Percentiles rank a stretch among this genome's conserved stretches.
phyloP scores from a whole-genome alignment of 148 eudicot species.

The Vaccinium macrocarpon region DNA sequence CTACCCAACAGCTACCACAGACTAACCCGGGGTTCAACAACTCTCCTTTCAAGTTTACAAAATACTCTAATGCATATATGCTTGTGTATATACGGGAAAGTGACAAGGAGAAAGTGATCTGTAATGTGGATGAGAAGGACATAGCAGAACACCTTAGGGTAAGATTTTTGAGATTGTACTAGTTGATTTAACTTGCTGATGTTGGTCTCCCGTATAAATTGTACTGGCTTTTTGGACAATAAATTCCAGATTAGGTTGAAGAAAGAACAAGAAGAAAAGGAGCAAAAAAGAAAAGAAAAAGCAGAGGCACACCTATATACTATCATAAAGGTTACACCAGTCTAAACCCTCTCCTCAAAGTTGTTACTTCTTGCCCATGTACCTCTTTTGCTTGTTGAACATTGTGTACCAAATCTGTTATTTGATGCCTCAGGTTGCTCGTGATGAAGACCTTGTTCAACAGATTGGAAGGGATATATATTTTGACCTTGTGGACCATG shows the following conservation, averaged over 20 bases:
- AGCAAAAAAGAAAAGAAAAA: constrained; percentile 80
- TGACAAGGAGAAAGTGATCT: constrained; percentile 88
- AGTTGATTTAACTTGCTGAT: constrained; percentile 15
- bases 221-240: background rate
- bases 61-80: constrained; percentile 98
- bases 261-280: constrained; percentile 91
- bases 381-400: background rate
- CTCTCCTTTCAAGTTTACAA: constrained; percentile 81
- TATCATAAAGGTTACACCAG: constrained; percentile 76
- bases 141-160: constrained; percentile 97
- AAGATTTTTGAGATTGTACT: constrained; percentile 21
- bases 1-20: constrained; percentile 64
- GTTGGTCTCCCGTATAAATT: background rate
- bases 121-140: constrained; percentile 93
- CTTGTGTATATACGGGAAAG: constrained; percentile 96
- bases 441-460: constrained; percentile 77
- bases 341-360: background rate
- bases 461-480: constrained; percentile 85
- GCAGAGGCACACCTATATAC: constrained; percentile 96
- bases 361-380: constrained; percentile 11
- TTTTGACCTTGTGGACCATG: constrained; percentile 98
- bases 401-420: constrained; percentile 14
- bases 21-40: constrained; percentile 83
- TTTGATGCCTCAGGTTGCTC: constrained; percentile 64
- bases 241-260: constrained; percentile 65